Evolutionary conservation across 495 filamentous ascomycete genomes (phyloP).

Genomic region (Aspergillus diversus): DNA sequence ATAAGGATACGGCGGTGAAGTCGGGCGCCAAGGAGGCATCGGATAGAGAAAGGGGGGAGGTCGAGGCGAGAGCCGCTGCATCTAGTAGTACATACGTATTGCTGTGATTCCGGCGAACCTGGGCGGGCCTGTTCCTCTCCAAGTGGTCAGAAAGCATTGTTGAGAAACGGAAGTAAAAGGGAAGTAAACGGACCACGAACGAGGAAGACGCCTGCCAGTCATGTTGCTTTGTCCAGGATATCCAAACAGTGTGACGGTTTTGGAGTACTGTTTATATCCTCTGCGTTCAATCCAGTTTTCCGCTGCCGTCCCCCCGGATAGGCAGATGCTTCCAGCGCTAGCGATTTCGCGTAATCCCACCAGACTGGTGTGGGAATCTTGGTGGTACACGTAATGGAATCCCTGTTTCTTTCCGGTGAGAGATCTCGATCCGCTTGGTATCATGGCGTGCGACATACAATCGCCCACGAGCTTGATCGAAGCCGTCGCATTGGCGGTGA

Average conservation of each 20-base stretch:
- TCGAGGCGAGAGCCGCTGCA: conserved; percentile 73
- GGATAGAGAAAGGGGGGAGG: conserved; percentile 63
- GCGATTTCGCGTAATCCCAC: conserved; percentile 71
- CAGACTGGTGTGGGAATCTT: conserved; percentile 73
- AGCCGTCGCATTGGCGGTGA: conserved; percentile 70
- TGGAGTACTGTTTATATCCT: neutral
- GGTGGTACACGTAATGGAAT: conserved; percentile 75
- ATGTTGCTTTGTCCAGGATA: conserved; percentile 84
- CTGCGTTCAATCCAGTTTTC: conserved; percentile 59
- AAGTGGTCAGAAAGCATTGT: neutral
- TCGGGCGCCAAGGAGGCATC: conserved; percentile 66
- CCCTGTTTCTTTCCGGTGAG: conserved; percentile 5
- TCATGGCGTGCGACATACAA: conserved; percentile 21
- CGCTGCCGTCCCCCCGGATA: conserved; percentile 65
- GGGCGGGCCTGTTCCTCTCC: conserved; percentile 55
- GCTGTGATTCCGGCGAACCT: conserved; percentile 50
- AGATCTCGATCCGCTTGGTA: neutral
- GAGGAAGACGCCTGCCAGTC: conserved; percentile 69
- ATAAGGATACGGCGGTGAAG: conserved; percentile 72
- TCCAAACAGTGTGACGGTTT: conserved; percentile 62
- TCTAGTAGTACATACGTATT: conserved; percentile 70
- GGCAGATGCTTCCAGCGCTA: conserved; percentile 58
- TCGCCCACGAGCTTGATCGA: conserved; percentile 69
- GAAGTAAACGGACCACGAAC: conserved; percentile 10
- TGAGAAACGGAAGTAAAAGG: neutral